Evolutionary conservation across 345 rosid species (phyloP), one percentile per base, ranked within the genome.

Genomic region (Kandelia obovata): DNA sequence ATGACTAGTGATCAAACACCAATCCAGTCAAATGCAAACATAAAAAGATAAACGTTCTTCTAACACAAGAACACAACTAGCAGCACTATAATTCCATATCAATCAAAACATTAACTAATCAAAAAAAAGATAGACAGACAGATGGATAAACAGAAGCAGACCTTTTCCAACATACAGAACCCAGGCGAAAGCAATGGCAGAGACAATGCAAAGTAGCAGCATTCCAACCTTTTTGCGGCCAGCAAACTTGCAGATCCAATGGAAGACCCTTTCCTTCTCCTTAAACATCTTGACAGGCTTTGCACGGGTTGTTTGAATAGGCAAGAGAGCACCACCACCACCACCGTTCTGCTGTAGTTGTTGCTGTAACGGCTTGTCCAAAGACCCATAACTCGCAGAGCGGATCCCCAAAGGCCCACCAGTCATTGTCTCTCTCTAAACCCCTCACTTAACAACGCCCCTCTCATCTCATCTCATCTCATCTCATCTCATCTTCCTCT

Each of bases 161-260:
- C 99, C 98, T 92, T 92, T 96, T 23, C 96, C 97, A 53, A 90
- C 84, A 68, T 85, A 92, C 66, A 96, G 77, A 39, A 90, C 96
- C 81, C 96, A 88, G 61, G 86, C 58, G 74, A 92, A 90, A 82
- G 90, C 95, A 3, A 87, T 88, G 17, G 95, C 92, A 7, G 99
- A 92, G 80, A 92, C 82, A 39, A 81, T 47, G 73, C 90, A 90
- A 68, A 96, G 94, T 34, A 96, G 82, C 77, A 89, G 70, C 99
- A 90, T 96, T 72, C 99, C 98, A 6, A 96, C 88, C 77, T 89
- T 92, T 84, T 87, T 96, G 57, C 97, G 91, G 51, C 98, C 98
- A 19, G 89, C 96, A 77, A 89, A 82, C 77, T 96, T 96, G 75
- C 79, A 84, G 96, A 96, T 89, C 97, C 96, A 90, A 76, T 76